A percentile compares a stretch with the other conserved stretches of the same genome.
Conservation (phyloP, 768 basidiomycete genomes). For the Mycena haematopus region DNA sequence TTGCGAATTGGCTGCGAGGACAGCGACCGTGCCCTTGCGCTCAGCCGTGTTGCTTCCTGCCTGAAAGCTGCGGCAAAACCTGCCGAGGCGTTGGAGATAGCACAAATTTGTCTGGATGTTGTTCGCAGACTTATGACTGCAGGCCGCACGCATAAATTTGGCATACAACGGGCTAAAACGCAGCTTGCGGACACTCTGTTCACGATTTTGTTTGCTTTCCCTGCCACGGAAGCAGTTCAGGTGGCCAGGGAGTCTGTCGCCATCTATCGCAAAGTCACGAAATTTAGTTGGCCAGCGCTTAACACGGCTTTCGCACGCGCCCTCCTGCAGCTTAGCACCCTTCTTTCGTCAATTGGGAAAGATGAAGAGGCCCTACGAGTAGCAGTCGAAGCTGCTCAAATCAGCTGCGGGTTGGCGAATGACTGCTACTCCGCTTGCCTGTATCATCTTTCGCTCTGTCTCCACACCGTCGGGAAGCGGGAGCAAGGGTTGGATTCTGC, state of each 20-base stretch:
- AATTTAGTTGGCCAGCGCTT: background rate
- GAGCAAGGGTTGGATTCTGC: constrained; percentile 15
- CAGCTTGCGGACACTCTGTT: constrained; percentile 25
- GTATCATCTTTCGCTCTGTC: constrained; percentile 21
- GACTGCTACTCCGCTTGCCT: constrained; percentile 17
- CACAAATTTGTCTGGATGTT: constrained; percentile 19
- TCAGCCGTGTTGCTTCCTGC: constrained; percentile 24
- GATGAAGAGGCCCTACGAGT: constrained; percentile 12
- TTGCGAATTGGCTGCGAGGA: constrained; percentile 1
- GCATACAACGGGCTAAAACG: background rate
- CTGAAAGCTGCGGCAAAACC: constrained; percentile 8
- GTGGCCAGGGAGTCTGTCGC: constrained; percentile 15
- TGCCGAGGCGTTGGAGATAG: constrained; percentile 2
- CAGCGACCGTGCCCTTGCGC: constrained; percentile 11
- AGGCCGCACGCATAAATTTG: background rate
- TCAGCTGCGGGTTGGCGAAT: constrained; percentile 7
- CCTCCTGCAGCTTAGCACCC: constrained; percentile 16
- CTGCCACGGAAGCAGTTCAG: background rate
- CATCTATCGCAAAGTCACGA: constrained; percentile 14
- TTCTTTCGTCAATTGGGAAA: constrained; percentile 11
- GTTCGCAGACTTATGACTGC: background rate
- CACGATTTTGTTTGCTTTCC: constrained; percentile 14
- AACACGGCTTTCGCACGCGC: constrained; percentile 3
- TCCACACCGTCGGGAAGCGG: constrained; percentile 12
- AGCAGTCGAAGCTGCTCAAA: constrained; percentile 19